phyloP scores from a whole-genome alignment of 345 rosid genomes.

The Passiflora organensis region DNA sequence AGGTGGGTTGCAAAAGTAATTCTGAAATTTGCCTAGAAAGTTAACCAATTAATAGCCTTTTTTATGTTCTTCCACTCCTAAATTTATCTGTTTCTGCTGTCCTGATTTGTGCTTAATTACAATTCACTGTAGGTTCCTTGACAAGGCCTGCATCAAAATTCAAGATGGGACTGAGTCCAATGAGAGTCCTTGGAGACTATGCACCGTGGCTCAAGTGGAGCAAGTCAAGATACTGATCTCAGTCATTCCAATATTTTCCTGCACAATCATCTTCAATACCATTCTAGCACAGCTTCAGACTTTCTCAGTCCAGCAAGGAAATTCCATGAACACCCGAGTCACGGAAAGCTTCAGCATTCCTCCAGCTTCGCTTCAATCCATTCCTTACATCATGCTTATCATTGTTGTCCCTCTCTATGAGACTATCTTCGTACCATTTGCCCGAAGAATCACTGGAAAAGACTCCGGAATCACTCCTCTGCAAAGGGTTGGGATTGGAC shows the following conservation, averaged over 20 bases:
- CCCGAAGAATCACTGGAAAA: slow-evolving; percentile 10
- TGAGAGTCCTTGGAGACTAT: slow-evolving; percentile 19
- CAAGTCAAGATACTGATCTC: slow-evolving; percentile 16
- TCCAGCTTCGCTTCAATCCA: slow-evolving; percentile 19
- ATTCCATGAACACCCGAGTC: slow-evolving; percentile 6
- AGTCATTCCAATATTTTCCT: slow-evolving; percentile 17
- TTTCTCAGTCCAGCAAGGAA: slow-evolving; percentile 20
- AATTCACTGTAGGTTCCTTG: slow-evolving; percentile 15
- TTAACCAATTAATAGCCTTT: too few relatives aligned
- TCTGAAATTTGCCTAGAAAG: too few relatives aligned
- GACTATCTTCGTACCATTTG: slow-evolving; percentile 10
- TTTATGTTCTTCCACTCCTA: too few relatives aligned
- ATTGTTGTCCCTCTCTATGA: slow-evolving; percentile 21
- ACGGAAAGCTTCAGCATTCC: slow-evolving; percentile 16
- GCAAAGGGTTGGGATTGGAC: slow-evolving; percentile 42
- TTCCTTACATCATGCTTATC: slow-evolving; percentile 14
- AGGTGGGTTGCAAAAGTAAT: slow-evolving; percentile 3
- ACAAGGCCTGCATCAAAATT: slow-evolving; percentile 15
- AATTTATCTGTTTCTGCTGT: too few relatives aligned
- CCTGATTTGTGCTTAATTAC: too few relatives aligned
- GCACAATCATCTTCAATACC: slow-evolving; percentile 21
- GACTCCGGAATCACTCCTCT: slow-evolving; percentile 16
- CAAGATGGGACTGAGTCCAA: slow-evolving; percentile 10
- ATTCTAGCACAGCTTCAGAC: slow-evolving; percentile 21
- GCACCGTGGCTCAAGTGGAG: slow-evolving; percentile 15